Evolutionary conservation across 2,329 filamentous ascomycete species (phyloP).

Genomic region (Albifimbria verrucaria): DNA sequence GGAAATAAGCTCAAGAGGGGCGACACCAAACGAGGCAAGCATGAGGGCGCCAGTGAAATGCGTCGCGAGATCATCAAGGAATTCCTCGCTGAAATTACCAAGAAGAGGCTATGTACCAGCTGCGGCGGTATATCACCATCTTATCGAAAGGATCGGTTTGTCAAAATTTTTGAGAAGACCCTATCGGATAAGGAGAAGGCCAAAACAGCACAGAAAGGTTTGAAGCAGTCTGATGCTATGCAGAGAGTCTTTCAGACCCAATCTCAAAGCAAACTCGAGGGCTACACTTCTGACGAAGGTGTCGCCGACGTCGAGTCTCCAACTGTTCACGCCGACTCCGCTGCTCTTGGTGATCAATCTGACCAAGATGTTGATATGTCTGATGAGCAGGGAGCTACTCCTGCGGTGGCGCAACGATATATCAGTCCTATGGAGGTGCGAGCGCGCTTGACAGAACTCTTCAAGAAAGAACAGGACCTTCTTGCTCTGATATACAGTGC

Average conservation of each 20-base stretch:
- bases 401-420: conserved; percentile 58
- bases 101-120: conserved; percentile 64
- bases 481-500: conserved; percentile 82
- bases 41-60: conserved; percentile 77
- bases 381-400: conserved; percentile 25
- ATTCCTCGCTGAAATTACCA: conserved; percentile 72
- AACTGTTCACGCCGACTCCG: conserved; percentile 30
- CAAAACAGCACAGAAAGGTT: conserved; percentile 67
- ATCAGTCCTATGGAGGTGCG: conserved; percentile 81
- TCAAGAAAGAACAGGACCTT: conserved; percentile 83
- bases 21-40: conserved; percentile 63
- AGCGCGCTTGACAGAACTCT: conserved; percentile 73
- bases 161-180: conserved; percentile 89
- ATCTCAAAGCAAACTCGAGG: conserved; percentile 38
- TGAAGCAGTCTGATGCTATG: conserved; percentile 69
- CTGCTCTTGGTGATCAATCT: conserved; percentile 48
- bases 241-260: conserved; percentile 33
- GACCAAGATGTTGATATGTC: conserved; percentile 28
- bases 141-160: conserved; percentile 85
- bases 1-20: conserved; percentile 48
- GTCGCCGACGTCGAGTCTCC: conserved; percentile 62
- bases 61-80: conserved; percentile 75
- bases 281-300: conserved; percentile 61
- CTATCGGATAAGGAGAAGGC: conserved; percentile 71
- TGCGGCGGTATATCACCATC: conserved; percentile 70